Conservation (phyloP, 768 basidiomycete genomes). For the Lyophyllum decastes region DNA sequence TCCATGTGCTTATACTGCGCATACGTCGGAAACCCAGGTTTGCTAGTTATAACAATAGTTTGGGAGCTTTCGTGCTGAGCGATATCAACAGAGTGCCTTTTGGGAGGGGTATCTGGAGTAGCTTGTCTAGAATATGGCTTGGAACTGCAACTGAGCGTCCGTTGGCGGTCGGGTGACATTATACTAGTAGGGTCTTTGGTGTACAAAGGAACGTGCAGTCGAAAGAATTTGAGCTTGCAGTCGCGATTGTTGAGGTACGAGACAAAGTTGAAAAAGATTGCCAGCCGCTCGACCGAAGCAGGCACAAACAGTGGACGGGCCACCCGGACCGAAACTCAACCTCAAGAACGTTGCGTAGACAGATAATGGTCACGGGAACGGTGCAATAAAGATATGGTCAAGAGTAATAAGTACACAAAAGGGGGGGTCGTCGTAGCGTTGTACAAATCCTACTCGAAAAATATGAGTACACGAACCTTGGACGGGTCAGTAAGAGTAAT, state of each 20-base stretch:
- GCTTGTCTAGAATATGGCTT: slow-evolving; percentile 37
- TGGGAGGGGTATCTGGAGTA: slow-evolving; percentile 16
- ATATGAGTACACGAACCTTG: slow-evolving; percentile 13
- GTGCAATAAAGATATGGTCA: slow-evolving; percentile 19
- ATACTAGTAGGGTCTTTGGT: slow-evolving; percentile 3
- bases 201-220: background rate
- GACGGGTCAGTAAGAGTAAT: slow-evolving; percentile 2
- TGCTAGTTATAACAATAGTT: slow-evolving; percentile 12
- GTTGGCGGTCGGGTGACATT: slow-evolving; percentile 37
- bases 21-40: slow-evolving; percentile 61
- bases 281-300: background rate
- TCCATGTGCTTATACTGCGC: slow-evolving; percentile 62
- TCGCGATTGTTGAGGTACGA: background rate
- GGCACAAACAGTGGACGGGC: background rate
- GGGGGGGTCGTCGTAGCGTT: slow-evolving; percentile 5
- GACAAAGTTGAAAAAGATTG: background rate
- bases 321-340: background rate
- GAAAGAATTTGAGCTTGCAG: background rate
- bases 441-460: slow-evolving; percentile 12
- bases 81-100: slow-evolving; percentile 5
- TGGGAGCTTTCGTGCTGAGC: slow-evolving; percentile 8
- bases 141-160: slow-evolving; percentile 24
- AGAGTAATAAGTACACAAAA: slow-evolving; percentile 15
- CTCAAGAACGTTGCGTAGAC: too few relatives aligned
- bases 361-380: background rate